Conservation (phyloP, 192 early-diverging fungal species). For the Backusella luteola region DNA sequence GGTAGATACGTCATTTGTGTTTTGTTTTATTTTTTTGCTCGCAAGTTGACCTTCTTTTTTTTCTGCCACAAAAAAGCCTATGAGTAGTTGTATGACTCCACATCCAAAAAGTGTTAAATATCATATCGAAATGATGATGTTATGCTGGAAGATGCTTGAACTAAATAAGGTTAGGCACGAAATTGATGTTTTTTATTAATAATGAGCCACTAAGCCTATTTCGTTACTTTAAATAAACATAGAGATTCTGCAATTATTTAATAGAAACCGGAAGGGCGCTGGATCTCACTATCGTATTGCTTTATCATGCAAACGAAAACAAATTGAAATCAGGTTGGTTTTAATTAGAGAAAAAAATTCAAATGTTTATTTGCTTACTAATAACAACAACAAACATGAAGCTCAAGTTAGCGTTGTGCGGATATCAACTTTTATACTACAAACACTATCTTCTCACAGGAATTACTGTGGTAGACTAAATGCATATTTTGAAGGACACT, state of each 20-base stretch:
- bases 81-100: constrained; percentile 71
- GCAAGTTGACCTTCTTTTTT: not conserved
- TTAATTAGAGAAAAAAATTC: not conserved
- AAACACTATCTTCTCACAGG: constrained; percentile 66
- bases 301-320: constrained; percentile 63
- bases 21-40: not conserved
- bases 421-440: constrained; percentile 67
- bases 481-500: constrained; percentile 58
- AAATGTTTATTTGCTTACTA: not conserved
- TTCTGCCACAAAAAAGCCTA: constrained; percentile 28
- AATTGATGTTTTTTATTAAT: not conserved
- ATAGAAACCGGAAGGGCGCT: constrained; percentile 62
- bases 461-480: constrained; percentile 66
- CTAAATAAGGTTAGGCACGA: constrained; percentile 61
- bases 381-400: constrained; percentile 10
- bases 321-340: constrained; percentile 53
- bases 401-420: constrained; percentile 71
- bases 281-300: constrained; percentile 55
- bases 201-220: not conserved
- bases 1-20: constrained; percentile 1
- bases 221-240: not conserved
- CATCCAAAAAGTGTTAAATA: constrained; percentile 64
- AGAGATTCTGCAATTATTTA: constrained; percentile 65
- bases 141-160: constrained; percentile 85
- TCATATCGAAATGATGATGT: constrained; percentile 70